A percentile compares a stretch with the other conserved stretches of the same genome.
These are phyloP conservation scores for Coleophoma crateriformis DNA, from an alignment of 2,329 filamentous ascomycete genomes.

Conservation along the genomic window DNA sequence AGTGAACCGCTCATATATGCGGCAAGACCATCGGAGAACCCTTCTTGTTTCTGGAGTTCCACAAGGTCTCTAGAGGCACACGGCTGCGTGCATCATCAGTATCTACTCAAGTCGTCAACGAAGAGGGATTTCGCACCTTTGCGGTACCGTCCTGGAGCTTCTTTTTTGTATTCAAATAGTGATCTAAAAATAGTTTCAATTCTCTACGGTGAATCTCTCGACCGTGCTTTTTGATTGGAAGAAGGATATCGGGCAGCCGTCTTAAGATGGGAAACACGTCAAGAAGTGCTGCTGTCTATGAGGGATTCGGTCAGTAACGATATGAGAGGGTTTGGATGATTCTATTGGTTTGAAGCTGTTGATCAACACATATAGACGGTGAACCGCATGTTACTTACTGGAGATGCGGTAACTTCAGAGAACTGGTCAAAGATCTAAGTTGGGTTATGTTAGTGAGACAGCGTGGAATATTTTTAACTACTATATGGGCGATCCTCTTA, in stretches of 20 bases:
- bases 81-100: conserved; percentile 1
- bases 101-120: neutral
- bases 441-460: no score
- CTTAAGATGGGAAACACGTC: conserved; percentile 36
- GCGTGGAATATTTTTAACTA: no score
- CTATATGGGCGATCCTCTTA: no score
- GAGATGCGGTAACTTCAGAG: conserved; percentile 33
- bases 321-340: no score
- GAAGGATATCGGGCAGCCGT: conserved; percentile 33
- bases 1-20: conserved; percentile 14
- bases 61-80: conserved; percentile 9
- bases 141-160: conserved; percentile 9
- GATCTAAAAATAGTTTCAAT: conserved; percentile 32
- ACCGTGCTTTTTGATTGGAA: conserved; percentile 32
- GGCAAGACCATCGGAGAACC: conserved; percentile 1
- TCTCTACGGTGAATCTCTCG: conserved; percentile 37
- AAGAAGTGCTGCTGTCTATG: conserved; percentile 31
- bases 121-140: neutral
- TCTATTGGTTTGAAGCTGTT: no score
- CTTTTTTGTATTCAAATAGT: conserved; percentile 35
- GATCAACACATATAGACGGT: no score
- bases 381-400: no score
- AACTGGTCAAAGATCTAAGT: conserved; percentile 32
- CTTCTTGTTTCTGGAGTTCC: conserved; percentile 2
- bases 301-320: no score